Conservation (phyloP, 2,329 filamentous ascomycete species). For the Fusarium brevicatenulatum region DNA sequence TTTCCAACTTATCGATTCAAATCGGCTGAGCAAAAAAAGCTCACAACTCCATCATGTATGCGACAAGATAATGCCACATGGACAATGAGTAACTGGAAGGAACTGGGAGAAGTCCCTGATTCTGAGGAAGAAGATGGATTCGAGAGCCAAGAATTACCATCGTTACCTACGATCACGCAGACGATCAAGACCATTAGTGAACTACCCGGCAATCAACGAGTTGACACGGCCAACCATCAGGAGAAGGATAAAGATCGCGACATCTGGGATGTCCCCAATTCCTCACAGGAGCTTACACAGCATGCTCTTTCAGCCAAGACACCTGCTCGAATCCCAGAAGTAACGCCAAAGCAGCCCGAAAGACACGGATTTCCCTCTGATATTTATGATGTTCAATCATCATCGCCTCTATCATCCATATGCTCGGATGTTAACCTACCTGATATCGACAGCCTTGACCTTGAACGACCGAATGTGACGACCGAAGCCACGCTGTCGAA, state of each 20-base stretch:
- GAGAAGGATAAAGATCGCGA: constrained; percentile 31
- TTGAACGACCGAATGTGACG: not conserved
- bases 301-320: constrained; percentile 1
- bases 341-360: constrained; percentile 6
- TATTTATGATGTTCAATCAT: constrained; percentile 32
- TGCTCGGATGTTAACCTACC: constrained; percentile 44
- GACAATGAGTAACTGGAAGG: constrained; percentile 60
- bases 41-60: constrained; percentile 5
- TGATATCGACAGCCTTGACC: constrained; percentile 34
- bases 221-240: not conserved
- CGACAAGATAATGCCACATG: constrained; percentile 44
- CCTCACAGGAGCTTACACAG: constrained; percentile 44
- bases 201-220: not conserved
- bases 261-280: constrained; percentile 53
- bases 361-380: not conserved
- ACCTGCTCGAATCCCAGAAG: constrained; percentile 4
- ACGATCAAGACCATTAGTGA: constrained; percentile 4
- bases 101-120: constrained; percentile 61
- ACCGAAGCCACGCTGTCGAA: not conserved
- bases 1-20: constrained; percentile 3
- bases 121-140: constrained; percentile 60
- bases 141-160: constrained; percentile 49
- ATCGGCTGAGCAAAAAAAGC: not conserved
- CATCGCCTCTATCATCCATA: constrained; percentile 51
- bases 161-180: not conserved